phyloP scores from a whole-genome alignment of 805 yeast species.

The Blastobotrys chiropterorum region DNA sequence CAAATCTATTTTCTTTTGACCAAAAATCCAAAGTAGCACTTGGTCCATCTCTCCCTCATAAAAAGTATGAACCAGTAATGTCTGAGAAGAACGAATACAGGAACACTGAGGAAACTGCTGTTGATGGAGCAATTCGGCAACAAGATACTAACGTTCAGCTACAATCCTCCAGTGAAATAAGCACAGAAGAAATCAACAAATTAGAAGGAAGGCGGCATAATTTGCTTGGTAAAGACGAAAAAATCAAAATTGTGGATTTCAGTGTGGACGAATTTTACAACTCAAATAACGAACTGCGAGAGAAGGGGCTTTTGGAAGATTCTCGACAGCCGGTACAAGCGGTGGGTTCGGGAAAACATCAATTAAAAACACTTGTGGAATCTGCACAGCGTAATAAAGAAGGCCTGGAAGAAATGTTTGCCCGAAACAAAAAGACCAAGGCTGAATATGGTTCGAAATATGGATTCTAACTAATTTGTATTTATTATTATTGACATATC shows the following conservation, averaged over 20 bases:
- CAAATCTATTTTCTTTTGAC: constrained; percentile 2
- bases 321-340: constrained; percentile 26
- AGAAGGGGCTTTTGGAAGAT: constrained; percentile 31
- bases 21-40: neutral
- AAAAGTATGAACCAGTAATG: constrained; percentile 6
- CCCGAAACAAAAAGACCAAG: constrained; percentile 21
- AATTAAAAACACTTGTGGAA: constrained; percentile 26
- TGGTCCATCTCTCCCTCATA: constrained; percentile 5
- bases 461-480: constrained; percentile 3
- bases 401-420: constrained; percentile 29
- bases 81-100: neutral
- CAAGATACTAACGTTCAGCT: neutral
- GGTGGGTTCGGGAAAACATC: constrained; percentile 31
- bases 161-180: neutral
- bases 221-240: constrained; percentile 8
- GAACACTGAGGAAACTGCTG: neutral
- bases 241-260: constrained; percentile 32
- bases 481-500: neutral
- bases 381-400: constrained; percentile 30
- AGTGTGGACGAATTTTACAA: constrained; percentile 35
- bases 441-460: constrained; percentile 15
- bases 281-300: constrained; percentile 29
- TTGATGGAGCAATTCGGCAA: neutral
- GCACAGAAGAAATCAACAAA: neutral
- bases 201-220: neutral